A percentile compares a stretch with the other conserved stretches of the same genome.
Evolutionary conservation across 371 early-diverging fungal species (phyloP).

Genomic region (Batrachochytrium dendrobatidis): DNA sequence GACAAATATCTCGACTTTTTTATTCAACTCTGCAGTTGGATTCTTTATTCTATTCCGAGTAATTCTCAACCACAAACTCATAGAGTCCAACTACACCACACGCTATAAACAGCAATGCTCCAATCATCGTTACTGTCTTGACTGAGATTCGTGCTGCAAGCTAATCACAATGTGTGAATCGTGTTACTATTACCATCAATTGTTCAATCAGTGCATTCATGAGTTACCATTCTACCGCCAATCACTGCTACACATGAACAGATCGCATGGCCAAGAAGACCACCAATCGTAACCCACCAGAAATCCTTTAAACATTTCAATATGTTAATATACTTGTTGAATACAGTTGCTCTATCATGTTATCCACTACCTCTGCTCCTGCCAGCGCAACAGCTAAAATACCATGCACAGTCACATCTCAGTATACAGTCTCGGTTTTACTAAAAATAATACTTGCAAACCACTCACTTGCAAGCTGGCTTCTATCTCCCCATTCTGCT

Average conservation of each 20-base stretch:
- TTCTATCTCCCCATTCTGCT: constrained; percentile 97
- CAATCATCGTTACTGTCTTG: constrained; percentile 74
- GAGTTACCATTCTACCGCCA: constrained; percentile 63
- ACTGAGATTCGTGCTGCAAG: constrained; percentile 80
- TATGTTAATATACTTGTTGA: not conserved
- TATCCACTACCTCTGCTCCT: constrained; percentile 33
- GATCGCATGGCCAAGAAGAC: constrained; percentile 74
- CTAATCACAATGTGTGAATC: too few species aligned
- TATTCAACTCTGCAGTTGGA: too few species aligned
- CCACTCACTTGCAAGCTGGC: constrained; percentile 56
- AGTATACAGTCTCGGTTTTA: too few species aligned
- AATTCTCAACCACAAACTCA: not conserved
- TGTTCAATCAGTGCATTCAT: too few species aligned
- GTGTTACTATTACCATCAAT: too few species aligned
- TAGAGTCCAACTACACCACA: constrained; percentile 46
- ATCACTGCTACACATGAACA: constrained; percentile 84
- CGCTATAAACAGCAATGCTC: constrained; percentile 72
- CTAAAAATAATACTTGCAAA: too few species aligned
- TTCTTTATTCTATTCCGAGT: not conserved
- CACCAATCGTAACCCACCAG: constrained; percentile 67
- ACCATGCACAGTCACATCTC: too few species aligned
- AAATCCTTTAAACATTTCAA: constrained; percentile 42
- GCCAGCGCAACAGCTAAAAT: constrained; percentile 84
- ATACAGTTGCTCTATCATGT: not conserved
- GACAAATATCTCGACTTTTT: too few species aligned